Evolutionary conservation across 768 basidiomycete genomes (phyloP), one percentile per base, ranked within the genome.

Genomic region (Tephrocybe rancida): DNA sequence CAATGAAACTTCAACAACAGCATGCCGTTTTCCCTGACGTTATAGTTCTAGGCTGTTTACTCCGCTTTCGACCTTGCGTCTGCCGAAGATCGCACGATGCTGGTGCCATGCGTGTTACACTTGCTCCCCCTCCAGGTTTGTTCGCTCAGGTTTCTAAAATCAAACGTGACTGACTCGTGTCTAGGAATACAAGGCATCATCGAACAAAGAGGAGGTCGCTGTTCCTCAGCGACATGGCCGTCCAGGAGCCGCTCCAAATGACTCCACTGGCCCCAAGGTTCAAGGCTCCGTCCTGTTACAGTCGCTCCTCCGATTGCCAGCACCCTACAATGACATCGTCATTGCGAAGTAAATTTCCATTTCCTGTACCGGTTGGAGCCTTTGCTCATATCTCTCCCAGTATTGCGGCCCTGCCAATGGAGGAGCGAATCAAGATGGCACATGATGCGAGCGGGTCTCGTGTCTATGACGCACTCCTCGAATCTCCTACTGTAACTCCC

Each of bases 271-370:
- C 63, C 84, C 87, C 6, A 90, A 84, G 61, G 81, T 88, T 11
- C 92, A 94, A 66, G 96, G 96, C 1, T 89, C 91, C 2, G 69
- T 98, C 16, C 70, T 99, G 11, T 70, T 98, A 2, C 95, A 98
- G 68, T 85, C 89, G 3, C 72, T 98, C 54, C 78, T 98, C 22
- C 80, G 78, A 26, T 77, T 97, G 21, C 69, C 82, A 0, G 75
- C 80, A 8, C 84, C 88, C 1, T 81, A 88, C 59, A 88, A 90
- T 62, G 75, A 81, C 43, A 70, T 82, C 21, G 83, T 95, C 3
- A 70, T 87, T 21, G 78, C 87, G 26, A 90, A 88, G 94, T 92
- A 55, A 53, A 73, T 48, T 26, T 13, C 19, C 48, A 32, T 24
- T n/a, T 27, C 58, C 64, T 53, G 57, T 29, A 18, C 10, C 11